A percentile compares a stretch with the other conserved stretches of the same genome.
Evolutionary conservation across 1,284 basidiomycete species (phyloP).

Genomic region (Apiotrichum veenhuisii): DNA sequence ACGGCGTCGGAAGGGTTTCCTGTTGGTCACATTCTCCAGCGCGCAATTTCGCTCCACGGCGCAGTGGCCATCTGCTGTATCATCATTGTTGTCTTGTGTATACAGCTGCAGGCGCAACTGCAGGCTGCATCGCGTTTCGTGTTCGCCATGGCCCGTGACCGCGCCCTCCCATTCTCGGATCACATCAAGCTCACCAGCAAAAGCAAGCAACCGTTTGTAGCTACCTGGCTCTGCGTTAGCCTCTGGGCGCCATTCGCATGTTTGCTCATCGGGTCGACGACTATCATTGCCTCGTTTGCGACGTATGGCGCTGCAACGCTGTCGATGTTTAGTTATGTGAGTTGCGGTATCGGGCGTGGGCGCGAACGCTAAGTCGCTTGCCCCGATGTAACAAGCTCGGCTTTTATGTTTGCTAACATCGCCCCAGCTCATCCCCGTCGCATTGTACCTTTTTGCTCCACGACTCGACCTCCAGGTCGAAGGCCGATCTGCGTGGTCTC

Average conservation of each 20-base stretch:
- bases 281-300: slow-evolving; percentile 36
- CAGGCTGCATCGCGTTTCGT: slow-evolving; percentile 48
- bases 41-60: slow-evolving; percentile 30
- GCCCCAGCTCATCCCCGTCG: slow-evolving; percentile 29
- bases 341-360: too few relatives aligned
- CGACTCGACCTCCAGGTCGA: slow-evolving; percentile 41
- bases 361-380: too few relatives aligned
- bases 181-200: slow-evolving; percentile 37
- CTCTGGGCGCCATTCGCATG: slow-evolving; percentile 34
- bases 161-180: slow-evolving; percentile 46
- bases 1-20: slow-evolving; percentile 34
- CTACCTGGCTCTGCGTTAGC: slow-evolving; percentile 38
- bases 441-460: slow-evolving; percentile 43
- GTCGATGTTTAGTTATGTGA: slow-evolving; percentile 44
- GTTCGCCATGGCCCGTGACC: slow-evolving; percentile 47
- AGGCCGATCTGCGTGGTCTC: slow-evolving; percentile 43
- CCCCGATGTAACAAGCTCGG: too few relatives aligned
- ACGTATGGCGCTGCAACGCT: slow-evolving; percentile 36
- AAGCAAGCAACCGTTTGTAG: slow-evolving; percentile 38
- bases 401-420: not conserved
- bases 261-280: slow-evolving; percentile 24
- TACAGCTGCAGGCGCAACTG: slow-evolving; percentile 46
- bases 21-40: slow-evolving; percentile 42
- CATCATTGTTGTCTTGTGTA: slow-evolving; percentile 32
- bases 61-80: slow-evolving; percentile 38